Base-by-base conservation (phyloP, 208 protist species). In the Crithidia expoeki region DNA sequence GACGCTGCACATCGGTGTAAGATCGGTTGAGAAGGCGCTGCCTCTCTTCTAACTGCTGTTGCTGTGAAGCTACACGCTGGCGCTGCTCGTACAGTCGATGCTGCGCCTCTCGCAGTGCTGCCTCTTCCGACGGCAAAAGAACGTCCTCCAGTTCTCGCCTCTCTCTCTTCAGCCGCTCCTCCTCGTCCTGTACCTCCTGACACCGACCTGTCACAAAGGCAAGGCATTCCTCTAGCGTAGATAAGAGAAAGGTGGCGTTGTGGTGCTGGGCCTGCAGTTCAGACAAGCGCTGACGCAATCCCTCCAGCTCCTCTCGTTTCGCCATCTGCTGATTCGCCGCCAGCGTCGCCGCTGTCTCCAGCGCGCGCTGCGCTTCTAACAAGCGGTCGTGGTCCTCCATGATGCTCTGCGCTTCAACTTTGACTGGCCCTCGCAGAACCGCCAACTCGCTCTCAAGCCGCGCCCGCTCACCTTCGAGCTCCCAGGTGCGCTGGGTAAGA, bases 371-470 rank as follows among this genome's bases (percentile, higher is more conserved):
- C 40, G 68, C 55, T 33, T 68, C 85, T 14, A 69, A 57, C 16
- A 90, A 68, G n/a, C 58, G 32, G 0, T 32, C 59, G 47, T 78
- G 49, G 36, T 70, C 72, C 50, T 67, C 75, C 14, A 32, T 58
- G 30, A 88, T 46, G 33, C 62, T 64, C 44, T 68, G 46, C 21
- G 64, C 60, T 38, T 81, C 70, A 11, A 65, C 71, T 46, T 80
- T 68, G 11, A 72, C 68, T 17, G 79, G 78, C 0, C 58, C 78
- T 4, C 61, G 74, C 44, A 84, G 59, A 33, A 72, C 47, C 36
- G 64, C 44, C 40, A 87, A 30, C 78, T 81, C 81, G 30, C 68
- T 79, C 64, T 83, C 77, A n/a, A 83, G 49, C 12, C 49, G 50
- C 25, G 65, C 71, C 52, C 67, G 63, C 52, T 83, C 74, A 30